A percentile compares a stretch with the other conserved stretches of the same genome.
These are phyloP conservation scores for Phyllosticta capitalensis DNA, from an alignment of 2,329 filamentous ascomycete species.

Conservation along the genomic window DNA sequence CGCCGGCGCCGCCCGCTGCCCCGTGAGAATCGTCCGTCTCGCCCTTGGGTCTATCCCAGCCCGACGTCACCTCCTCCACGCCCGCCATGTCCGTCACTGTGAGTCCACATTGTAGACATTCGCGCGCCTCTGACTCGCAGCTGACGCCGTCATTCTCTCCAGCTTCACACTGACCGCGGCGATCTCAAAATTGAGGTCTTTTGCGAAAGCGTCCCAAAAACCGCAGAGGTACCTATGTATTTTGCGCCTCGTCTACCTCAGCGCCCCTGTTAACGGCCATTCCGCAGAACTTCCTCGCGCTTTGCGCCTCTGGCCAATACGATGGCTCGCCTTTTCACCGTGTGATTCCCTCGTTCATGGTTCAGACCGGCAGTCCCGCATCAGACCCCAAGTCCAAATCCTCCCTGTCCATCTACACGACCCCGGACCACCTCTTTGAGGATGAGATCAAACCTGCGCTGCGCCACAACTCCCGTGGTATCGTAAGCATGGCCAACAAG, in stretches of 20 bases:
- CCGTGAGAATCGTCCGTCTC: neutral
- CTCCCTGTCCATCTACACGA: constrained; percentile 60
- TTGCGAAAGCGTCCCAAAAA: constrained; percentile 89
- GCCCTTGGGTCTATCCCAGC: neutral
- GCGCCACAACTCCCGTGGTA: constrained; percentile 57
- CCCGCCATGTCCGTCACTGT: constrained; percentile 40
- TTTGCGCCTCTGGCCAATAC: constrained; percentile 74
- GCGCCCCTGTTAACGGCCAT: neutral
- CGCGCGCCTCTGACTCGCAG: neutral
- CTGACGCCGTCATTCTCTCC: constrained; percentile 6
- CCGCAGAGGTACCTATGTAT: constrained; percentile 56
- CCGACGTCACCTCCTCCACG: neutral
- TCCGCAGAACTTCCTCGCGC: constrained; percentile 73
- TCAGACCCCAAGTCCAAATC: constrained; percentile 48
- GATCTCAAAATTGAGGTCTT: constrained; percentile 94
- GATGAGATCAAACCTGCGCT: constrained; percentile 70
- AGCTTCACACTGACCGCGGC: constrained; percentile 77
- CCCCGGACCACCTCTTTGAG: constrained; percentile 50
- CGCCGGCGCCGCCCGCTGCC: constrained; percentile 9
- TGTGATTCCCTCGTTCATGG: constrained; percentile 71
- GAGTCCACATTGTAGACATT: constrained; percentile 13
- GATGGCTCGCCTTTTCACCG: constrained; percentile 68
- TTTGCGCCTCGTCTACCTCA: neutral
- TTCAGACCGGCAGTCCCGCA: constrained; percentile 57
- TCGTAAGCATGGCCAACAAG: constrained; percentile 72